Conservation (phyloP, 345 rosid species). For the Garcia nutans region DNA sequence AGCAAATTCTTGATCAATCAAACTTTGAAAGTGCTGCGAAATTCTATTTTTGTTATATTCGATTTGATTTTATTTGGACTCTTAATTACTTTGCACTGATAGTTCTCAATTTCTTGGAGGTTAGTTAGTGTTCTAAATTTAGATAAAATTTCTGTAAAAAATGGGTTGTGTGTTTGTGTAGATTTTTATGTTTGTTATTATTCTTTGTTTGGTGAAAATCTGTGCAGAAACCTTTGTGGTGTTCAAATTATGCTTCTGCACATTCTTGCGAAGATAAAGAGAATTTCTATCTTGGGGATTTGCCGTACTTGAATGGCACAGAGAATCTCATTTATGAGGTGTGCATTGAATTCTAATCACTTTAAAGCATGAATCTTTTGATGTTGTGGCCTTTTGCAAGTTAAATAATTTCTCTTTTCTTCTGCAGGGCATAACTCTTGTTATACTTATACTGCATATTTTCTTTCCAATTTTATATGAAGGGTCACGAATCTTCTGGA, state of each 20-base stretch:
- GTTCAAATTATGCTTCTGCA: conserved; percentile 36
- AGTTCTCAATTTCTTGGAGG: conserved; percentile 83
- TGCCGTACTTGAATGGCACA: conserved; percentile 72
- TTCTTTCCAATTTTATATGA: conserved; percentile 76
- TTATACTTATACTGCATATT: conserved; percentile 56
- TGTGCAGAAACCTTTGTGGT: conserved; percentile 91
- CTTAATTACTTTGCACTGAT: conserved; percentile 82
- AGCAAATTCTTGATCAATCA: conserved; percentile 72
- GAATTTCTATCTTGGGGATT: conserved; percentile 77
- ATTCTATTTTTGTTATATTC: conserved; percentile 58
- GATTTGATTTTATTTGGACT: conserved; percentile 72
- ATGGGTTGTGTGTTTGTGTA: too few species aligned
- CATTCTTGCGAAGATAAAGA: conserved; percentile 70
- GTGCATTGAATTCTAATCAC: too few species aligned
- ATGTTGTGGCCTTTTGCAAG: neutral
- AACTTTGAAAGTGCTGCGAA: conserved; percentile 63
- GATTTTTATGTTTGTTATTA: neutral
- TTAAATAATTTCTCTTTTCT: conserved; percentile 12
- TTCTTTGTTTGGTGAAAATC: conserved; percentile 13
- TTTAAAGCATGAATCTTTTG: neutral
- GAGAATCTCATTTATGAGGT: conserved; percentile 84
- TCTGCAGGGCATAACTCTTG: conserved; percentile 59
- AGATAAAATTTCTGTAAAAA: too few species aligned
- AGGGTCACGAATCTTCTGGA: conserved; percentile 66
- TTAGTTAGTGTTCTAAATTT: conserved; percentile 38